Conservation (phyloP, 805 yeast species). For the Kuraishia molischiana region DNA sequence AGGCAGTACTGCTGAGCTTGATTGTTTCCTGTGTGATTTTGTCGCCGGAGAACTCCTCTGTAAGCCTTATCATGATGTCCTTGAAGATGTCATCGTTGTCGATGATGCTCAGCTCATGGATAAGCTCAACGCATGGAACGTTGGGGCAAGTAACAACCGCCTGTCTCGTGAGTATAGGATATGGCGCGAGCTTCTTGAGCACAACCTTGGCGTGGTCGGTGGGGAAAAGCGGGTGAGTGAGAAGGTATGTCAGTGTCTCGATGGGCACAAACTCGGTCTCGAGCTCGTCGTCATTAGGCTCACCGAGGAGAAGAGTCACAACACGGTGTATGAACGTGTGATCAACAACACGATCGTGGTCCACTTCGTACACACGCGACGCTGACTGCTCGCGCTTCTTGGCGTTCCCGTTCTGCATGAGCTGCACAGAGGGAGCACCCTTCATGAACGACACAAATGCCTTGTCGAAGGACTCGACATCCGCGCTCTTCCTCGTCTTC, state of each 20-base stretch:
- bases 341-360: constrained; percentile 58
- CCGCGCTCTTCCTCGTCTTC: constrained; percentile 9
- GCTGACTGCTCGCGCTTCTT: constrained; percentile 6
- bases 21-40: constrained; percentile 43
- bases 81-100: constrained; percentile 56
- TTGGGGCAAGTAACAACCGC: constrained; percentile 75
- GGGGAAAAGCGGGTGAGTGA: constrained; percentile 88
- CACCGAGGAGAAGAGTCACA: constrained; percentile 26
- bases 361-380: constrained; percentile 45
- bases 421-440: constrained; percentile 15
- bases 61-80: constrained; percentile 58
- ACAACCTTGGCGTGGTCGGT: constrained; percentile 42
- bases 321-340: constrained; percentile 39
- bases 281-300: constrained; percentile 18
- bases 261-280: constrained; percentile 35
- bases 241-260: constrained; percentile 53
- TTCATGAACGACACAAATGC: constrained; percentile 20
- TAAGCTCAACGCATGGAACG: constrained; percentile 52
- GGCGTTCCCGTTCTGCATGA: constrained; percentile 11
- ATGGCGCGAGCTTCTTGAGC: constrained; percentile 37
- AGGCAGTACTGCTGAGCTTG: constrained; percentile 19
- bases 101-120: constrained; percentile 45
- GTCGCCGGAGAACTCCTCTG: constrained; percentile 52
- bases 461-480: constrained; percentile 19
- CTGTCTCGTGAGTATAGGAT: constrained; percentile 65